Base-by-base conservation (phyloP, 768 basidiomycete genomes). In the Neoboletus subvelutipes region DNA sequence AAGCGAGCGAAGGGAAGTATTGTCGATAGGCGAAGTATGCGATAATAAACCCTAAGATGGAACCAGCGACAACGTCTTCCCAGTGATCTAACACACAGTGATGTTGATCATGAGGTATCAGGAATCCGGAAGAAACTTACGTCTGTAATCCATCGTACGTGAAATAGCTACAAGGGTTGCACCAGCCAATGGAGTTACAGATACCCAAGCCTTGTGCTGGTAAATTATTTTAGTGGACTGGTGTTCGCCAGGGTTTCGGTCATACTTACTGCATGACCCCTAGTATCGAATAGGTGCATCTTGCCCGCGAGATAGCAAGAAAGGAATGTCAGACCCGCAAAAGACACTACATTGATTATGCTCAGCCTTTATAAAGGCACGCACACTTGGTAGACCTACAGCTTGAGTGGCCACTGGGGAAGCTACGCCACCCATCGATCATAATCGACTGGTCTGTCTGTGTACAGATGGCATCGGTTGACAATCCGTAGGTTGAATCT, bases 271-370 rank as follows among this genome's bases (percentile, higher is more conserved):
- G 83, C 74, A 67, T 92, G 83, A 4, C 94, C 94, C 45, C 84
- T 80, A 26, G 76, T 78, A 68, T 97, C 94, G 60, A 94, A 96
- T 6, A 98, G 75, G 66, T 95, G 94, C 64, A 96, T 75, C 72
- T 98, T 98, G 3, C 95, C 97, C 12, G 92, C 90, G 7, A 95
- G 74, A 70, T 97, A 98, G 61, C 91, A 87, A 1, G 88, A 77
- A 40, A 98, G 77, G 74, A 94, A 95, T 2, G 90, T 92, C 9
- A 99, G 79, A 1, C 96, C 96, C 7, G 94, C 92, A 69, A 96
- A 98, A 0, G 94, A 92, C 52, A 96, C 93, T 92, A 63, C 51
- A 57, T 47, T 12, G 31, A 53, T 46, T 18, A 48, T 36, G 49
- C 28, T 65, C 50, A 58, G 41, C 55, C 11, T 43, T 24, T 26